Conservation (phyloP, 805 yeast species). For the Lipomyces yamadae region DNA sequence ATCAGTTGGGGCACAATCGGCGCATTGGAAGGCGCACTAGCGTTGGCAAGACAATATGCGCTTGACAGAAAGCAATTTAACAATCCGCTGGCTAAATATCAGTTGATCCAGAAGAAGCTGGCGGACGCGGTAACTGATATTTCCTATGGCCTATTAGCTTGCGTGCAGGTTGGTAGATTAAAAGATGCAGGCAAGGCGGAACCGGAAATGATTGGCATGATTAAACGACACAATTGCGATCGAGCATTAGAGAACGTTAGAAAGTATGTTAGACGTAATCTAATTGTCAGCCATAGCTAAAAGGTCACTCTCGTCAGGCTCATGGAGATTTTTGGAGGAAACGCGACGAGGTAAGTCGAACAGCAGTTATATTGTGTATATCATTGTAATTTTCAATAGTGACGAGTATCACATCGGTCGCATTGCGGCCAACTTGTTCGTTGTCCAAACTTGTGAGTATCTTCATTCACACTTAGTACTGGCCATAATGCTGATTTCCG, state of each 20-base stretch:
- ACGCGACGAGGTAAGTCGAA: constrained; percentile 42
- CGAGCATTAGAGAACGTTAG: constrained; percentile 49
- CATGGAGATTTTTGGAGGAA: constrained; percentile 55
- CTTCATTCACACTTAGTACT: too few relatives aligned
- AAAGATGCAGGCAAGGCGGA: constrained; percentile 48
- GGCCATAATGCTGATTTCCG: constrained; percentile 2
- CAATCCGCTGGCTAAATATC: constrained; percentile 50
- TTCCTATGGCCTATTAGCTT: constrained; percentile 49
- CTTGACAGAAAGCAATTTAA: constrained; percentile 50
- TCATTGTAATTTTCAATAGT: constrained; percentile 27
- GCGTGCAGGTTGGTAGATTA: constrained; percentile 51
- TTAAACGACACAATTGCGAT: constrained; percentile 53
- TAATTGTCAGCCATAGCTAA: neutral
- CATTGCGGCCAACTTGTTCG: constrained; percentile 51
- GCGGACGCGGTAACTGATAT: constrained; percentile 52
- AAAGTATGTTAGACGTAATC: constrained; percentile 25
- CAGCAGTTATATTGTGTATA: neutral
- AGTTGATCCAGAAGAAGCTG: constrained; percentile 51
- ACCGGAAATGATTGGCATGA: constrained; percentile 53
- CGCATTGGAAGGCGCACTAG: constrained; percentile 50
- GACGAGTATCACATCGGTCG: constrained; percentile 53
- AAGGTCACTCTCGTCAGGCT: constrained; percentile 29
- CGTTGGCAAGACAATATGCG: constrained; percentile 47
- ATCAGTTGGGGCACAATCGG: constrained; percentile 54
- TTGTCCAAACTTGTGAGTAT: constrained; percentile 50